Conservation (phyloP, 805 yeast genomes). For the Huiozyma sinensis region DNA sequence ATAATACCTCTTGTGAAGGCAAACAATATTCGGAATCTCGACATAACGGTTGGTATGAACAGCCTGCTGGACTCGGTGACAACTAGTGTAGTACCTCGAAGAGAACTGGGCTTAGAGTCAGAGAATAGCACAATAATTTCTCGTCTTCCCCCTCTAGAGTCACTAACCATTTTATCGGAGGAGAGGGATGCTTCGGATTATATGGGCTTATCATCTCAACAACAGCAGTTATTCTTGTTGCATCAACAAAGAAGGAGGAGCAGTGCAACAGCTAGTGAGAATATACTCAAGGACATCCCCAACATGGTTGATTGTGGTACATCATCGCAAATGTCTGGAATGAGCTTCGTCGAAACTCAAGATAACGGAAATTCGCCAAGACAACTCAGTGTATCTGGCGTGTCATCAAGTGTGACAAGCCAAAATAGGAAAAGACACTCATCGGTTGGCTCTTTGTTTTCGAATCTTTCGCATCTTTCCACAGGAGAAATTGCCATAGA, state of each 20-base stretch:
- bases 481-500: slow-evolving; percentile 2
- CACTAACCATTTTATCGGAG: background rate
- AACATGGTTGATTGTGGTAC: slow-evolving; percentile 9
- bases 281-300: background rate
- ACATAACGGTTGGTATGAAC: slow-evolving; percentile 8
- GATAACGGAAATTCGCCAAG: slow-evolving; percentile 12
- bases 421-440: slow-evolving; percentile 9
- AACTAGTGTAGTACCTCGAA: background rate
- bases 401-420: background rate
- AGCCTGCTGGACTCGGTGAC: slow-evolving; percentile 6
- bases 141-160: slow-evolving; percentile 7
- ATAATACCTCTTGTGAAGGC: slow-evolving; percentile 7
- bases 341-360: slow-evolving; percentile 1
- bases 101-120: slow-evolving; percentile 2
- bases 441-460: slow-evolving; percentile 5
- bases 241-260: background rate
- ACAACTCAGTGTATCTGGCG: slow-evolving; percentile 11
- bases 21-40: slow-evolving; percentile 1
- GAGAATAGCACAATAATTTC: slow-evolving; percentile 8
- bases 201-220: background rate
- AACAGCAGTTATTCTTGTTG: background rate
- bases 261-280: background rate
- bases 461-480: background rate
- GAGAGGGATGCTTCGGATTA: background rate
- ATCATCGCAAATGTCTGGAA: slow-evolving; percentile 16